Evolutionary conservation across 257 asterid species (phyloP).

Genomic region (Thymus quinquecostatus): DNA sequence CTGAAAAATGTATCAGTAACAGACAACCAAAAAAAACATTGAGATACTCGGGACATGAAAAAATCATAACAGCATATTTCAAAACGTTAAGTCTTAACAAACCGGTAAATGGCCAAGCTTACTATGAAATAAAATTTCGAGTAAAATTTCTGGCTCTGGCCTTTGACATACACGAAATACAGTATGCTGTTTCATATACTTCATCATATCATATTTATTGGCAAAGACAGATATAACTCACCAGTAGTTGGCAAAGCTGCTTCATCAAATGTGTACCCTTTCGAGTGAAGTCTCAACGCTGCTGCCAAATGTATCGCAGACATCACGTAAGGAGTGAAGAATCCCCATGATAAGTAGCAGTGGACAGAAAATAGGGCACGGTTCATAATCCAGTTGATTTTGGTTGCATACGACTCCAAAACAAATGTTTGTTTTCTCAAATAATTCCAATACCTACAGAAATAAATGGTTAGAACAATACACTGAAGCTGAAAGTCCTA

Average conservation of each 20-base stretch:
- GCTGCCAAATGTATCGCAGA: constrained; percentile 76
- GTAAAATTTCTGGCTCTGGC: neutral
- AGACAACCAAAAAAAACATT: neutral
- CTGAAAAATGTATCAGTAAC: neutral
- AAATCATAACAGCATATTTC: neutral
- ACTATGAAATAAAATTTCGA: neutral
- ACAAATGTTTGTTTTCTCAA: constrained; percentile 98
- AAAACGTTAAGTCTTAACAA: neutral
- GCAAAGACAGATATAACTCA: constrained; percentile 41
- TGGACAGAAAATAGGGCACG: constrained; percentile 86
- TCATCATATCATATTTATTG: neutral
- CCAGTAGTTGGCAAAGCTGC: constrained; percentile 62
- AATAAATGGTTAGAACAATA: constrained; percentile 13
- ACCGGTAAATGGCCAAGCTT: constrained; percentile 9
- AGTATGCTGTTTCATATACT: constrained; percentile 1
- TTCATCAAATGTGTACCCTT: constrained; percentile 59
- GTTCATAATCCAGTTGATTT: constrained; percentile 89
- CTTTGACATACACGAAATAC: neutral
- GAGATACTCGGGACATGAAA: neutral
- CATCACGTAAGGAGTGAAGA: constrained; percentile 78
- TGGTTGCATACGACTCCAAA: constrained; percentile 88
- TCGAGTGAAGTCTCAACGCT: constrained; percentile 61
- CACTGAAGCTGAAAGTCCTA: constrained; percentile 6
- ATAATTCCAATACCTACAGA: constrained; percentile 94
- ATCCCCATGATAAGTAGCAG: constrained; percentile 98